A percentile compares a stretch with the other conserved stretches of the same genome.
Conservation (phyloP, 2,329 filamentous ascomycete species). For the Cryphonectria parasitica region DNA sequence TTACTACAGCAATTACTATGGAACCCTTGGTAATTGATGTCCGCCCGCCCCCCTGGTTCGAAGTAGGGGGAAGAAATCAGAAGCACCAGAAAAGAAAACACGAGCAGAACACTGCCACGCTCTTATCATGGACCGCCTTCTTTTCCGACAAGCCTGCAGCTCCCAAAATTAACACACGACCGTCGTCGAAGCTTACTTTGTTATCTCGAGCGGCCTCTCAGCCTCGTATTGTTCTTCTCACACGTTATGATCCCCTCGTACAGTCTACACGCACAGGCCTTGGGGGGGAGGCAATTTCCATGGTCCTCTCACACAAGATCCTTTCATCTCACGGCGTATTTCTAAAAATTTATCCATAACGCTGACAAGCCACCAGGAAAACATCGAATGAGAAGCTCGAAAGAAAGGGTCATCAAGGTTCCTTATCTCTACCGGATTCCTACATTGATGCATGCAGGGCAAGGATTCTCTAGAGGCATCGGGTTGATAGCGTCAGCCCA, state of each 20-base stretch:
- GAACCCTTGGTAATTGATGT: background rate
- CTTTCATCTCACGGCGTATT: background rate
- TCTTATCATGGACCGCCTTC: conserved; percentile 1
- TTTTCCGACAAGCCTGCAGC: background rate
- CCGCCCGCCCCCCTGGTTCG: background rate
- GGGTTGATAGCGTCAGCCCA: conserved; percentile 2
- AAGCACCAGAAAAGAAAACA: background rate
- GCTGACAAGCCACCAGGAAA: conserved; percentile 6
- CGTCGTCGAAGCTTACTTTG: background rate
- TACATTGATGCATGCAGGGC: background rate
- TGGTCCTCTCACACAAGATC: background rate
- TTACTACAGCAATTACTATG: background rate
- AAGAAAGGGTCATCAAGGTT: background rate
- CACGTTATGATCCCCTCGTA: background rate
- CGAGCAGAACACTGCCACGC: conserved; percentile 14
- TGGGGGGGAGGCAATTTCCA: background rate
- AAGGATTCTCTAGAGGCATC: background rate
- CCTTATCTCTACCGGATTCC: conserved; percentile 3
- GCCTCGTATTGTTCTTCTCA: background rate
- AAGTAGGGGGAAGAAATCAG: background rate
- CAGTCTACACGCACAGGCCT: background rate
- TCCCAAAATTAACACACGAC: conserved; percentile 3
- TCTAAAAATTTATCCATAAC: background rate
- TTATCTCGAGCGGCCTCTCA: background rate
- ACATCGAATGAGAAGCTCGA: conserved; percentile 2